Conservation (phyloP, 805 yeast genomes). For the Ogataea paraovalis region DNA sequence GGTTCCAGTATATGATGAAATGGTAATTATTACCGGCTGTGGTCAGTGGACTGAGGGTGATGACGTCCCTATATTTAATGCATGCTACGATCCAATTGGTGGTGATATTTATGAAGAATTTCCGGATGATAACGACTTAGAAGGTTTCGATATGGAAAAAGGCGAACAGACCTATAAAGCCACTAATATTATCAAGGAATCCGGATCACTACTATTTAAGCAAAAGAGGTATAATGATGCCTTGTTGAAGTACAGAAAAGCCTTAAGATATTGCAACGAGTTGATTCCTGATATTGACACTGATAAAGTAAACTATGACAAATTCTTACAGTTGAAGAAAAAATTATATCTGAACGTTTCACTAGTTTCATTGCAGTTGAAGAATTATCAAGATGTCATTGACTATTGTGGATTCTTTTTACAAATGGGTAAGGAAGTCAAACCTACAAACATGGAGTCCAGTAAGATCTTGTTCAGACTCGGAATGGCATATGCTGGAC, state of each 20-base stretch:
- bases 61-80: conserved; percentile 57
- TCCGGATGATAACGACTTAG: conserved; percentile 70
- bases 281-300: conserved; percentile 65
- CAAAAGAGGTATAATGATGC: conserved; percentile 49
- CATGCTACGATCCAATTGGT: conserved; percentile 56
- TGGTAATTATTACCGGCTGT: conserved; percentile 49
- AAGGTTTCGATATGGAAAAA: conserved; percentile 49
- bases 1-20: conserved; percentile 36
- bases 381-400: conserved; percentile 45
- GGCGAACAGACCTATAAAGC: conserved; percentile 47
- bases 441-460: conserved; percentile 22
- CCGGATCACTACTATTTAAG: conserved; percentile 62
- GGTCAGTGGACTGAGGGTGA: conserved; percentile 58
- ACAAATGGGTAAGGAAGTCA: conserved; percentile 39
- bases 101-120: conserved; percentile 74
- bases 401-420: conserved; percentile 54
- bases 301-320: conserved; percentile 47
- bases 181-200: conserved; percentile 53
- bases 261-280: conserved; percentile 67
- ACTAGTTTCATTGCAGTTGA: conserved; percentile 46
- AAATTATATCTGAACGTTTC: conserved; percentile 56
- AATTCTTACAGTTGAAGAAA: conserved; percentile 49
- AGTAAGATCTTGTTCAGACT: conserved; percentile 28
- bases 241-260: conserved; percentile 58
- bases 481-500: conserved; percentile 32